phyloP scores from a whole-genome alignment of 1,139 yeast genomes.

The Yamadazyma atmosphaerica region DNA sequence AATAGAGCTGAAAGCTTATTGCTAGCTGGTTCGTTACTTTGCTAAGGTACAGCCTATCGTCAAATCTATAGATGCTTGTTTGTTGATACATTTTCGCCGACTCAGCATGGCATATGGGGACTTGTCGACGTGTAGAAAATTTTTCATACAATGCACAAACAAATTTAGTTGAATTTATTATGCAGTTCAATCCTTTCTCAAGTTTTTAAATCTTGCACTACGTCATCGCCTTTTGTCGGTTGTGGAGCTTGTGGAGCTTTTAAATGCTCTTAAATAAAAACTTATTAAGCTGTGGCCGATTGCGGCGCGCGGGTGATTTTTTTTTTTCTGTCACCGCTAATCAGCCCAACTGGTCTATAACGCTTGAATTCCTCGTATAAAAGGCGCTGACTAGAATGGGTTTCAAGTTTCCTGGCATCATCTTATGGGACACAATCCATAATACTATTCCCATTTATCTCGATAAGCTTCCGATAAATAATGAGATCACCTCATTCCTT shows the following conservation, averaged over 20 bases:
- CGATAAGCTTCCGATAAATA: conserved; percentile 2
- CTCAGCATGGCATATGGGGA: too few species aligned
- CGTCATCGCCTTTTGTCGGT: background rate
- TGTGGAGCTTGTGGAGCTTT: background rate
- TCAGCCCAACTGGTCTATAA: too few species aligned
- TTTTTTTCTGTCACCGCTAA: too few species aligned
- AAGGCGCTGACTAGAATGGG: background rate
- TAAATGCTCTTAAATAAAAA: too few species aligned
- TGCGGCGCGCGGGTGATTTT: too few species aligned
- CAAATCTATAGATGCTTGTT: too few species aligned
- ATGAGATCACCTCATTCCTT: conserved; percentile 2
- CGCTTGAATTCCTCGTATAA: background rate
- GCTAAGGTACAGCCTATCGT: too few species aligned
- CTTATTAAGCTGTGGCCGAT: too few species aligned
- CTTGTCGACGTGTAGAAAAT: too few species aligned
- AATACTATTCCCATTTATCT: conserved; percentile 1
- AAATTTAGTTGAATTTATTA: background rate
- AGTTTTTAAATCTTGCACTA: background rate
- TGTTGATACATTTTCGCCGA: too few species aligned
- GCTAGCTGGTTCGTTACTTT: background rate
- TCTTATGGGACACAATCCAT: background rate
- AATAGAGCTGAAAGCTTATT: background rate
- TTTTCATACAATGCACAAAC: background rate
- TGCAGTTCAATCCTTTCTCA: background rate
- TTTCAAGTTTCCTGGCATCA: background rate